Percentiles rank a stretch among this genome's conserved stretches.
phyloP scores from a whole-genome alignment of 1,284 basidiomycete species.

The Coriolopsis trogii region DNA sequence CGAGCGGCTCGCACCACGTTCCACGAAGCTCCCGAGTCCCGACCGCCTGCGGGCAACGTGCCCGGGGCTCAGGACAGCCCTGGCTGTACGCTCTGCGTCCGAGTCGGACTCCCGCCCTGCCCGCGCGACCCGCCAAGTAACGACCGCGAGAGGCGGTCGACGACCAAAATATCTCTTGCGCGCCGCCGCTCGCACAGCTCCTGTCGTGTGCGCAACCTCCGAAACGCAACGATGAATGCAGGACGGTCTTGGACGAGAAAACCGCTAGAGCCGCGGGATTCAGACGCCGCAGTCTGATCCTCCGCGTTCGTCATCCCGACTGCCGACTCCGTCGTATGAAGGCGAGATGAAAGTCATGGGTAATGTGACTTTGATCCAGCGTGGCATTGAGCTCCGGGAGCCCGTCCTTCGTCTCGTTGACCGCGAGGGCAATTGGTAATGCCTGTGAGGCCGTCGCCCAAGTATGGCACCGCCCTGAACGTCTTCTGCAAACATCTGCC shows the following conservation, averaged over 20 bases:
- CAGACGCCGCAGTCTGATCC: no score
- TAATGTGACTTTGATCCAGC: neutral
- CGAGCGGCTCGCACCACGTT: neutral
- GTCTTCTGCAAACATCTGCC: slow-evolving; percentile 9
- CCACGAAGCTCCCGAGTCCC: neutral
- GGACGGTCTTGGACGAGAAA: no score
- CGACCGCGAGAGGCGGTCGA: neutral
- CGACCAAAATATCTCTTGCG: neutral
- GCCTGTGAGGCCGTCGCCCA: slow-evolving; percentile 3
- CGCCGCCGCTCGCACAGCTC: slow-evolving; percentile 4
- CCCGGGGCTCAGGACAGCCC: slow-evolving; percentile 9
- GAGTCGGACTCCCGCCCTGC: neutral
- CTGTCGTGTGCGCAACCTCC: slow-evolving; percentile 3
- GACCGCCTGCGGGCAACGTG: neutral
- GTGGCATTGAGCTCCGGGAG: no score
- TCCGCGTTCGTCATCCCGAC: no score
- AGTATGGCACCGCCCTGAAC: slow-evolving; percentile 12
- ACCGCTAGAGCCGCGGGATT: no score
- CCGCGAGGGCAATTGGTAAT: slow-evolving; percentile 16
- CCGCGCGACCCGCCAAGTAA: slow-evolving; percentile 1
- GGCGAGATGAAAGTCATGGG: no score
- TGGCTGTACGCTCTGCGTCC: slow-evolving; percentile 1
- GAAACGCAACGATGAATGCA: slow-evolving; percentile 3
- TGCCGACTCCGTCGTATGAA: no score
- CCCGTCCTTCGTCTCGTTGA: no score